Evolutionary conservation across 2,329 filamentous ascomycete species (phyloP), one percentile per base, ranked within the genome.

Genomic region (Scortechinia acanthostroma): DNA sequence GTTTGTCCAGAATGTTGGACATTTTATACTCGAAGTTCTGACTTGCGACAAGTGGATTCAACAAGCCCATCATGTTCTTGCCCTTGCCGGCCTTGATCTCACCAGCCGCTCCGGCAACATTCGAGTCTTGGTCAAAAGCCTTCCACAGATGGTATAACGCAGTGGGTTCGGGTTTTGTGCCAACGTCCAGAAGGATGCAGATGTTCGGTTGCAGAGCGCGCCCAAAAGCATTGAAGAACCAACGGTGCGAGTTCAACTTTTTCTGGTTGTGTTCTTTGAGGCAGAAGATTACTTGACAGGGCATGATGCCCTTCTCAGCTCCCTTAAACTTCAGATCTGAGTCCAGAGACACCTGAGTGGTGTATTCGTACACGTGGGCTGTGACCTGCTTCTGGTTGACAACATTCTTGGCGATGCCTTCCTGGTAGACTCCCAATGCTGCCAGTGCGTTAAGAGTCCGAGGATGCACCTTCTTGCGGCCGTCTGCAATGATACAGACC

Each of bases 361-460:
- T 74, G 49, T 74, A 74, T 51, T 76, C 81, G 66, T 84, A 86
- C 48, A 86, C 80, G 61, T 86, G 81, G 4, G 81, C 81, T n/a
- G 79, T 84, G 45, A 85, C 80, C 51, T 83, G 76, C 58, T 83
- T 80, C 52, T 76, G 77, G 53, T 84, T 85, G 59, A 86, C 80
- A 55, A 83, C 75, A 59, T 85, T 77, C 62, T 84, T 85, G 22
- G 77, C 80, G 53, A 86, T 83, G 43, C 81, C 81, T 49, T 86
- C 80, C 54, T 86, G 81, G 53, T 84, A 86, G 19, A 83, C 75
- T 54, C 81, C 81, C 54, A 86, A 63, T 52, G 69, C 80, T 22
- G 81, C 81, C 22, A 86, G 63, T 10, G 85, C 76, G 23, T 80
- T 77, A 50, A 76, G 70, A 4, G 80, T 85, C 43, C 80, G 65